A percentile compares a stretch with the other conserved stretches of the same genome.
Evolutionary conservation across 768 basidiomycete genomes (phyloP).

Genomic region (Podaxis sp.): DNA sequence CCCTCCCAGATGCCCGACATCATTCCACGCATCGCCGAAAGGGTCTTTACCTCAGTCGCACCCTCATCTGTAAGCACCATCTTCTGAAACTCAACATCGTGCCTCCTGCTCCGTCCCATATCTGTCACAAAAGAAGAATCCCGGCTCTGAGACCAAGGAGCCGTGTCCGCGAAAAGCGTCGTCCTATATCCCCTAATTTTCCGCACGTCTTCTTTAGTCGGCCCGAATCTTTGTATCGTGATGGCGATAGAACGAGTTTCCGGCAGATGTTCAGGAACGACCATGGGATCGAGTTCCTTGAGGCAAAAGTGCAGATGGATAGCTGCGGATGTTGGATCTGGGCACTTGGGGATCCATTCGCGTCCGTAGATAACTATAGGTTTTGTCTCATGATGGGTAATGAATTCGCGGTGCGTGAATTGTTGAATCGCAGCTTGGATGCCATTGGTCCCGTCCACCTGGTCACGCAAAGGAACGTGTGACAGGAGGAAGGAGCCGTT

Average conservation of each 20-base stretch:
- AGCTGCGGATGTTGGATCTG: constrained; percentile 42
- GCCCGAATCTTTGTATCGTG: constrained; percentile 45
- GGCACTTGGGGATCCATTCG: constrained; percentile 24
- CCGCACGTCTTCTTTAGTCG: constrained; percentile 54
- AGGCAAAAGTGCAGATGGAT: constrained; percentile 55
- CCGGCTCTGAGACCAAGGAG: constrained; percentile 26
- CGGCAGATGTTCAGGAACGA: constrained; percentile 51
- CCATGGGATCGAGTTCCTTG: constrained; percentile 43
- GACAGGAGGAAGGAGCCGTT: background rate
- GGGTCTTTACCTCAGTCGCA: background rate
- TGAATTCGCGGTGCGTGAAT: background rate
- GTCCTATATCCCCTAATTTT: constrained; percentile 42
- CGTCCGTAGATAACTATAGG: constrained; percentile 12
- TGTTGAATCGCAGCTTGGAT: background rate
- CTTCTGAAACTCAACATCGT: constrained; percentile 22
- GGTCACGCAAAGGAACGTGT: background rate
- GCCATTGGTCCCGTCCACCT: background rate
- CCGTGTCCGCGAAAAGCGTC: constrained; percentile 49
- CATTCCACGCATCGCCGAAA: constrained; percentile 37
- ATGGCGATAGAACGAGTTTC: constrained; percentile 45
- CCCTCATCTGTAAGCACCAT: constrained; percentile 13
- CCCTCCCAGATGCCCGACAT: constrained; percentile 65
- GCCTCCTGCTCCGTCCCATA: constrained; percentile 18
- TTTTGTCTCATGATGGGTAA: background rate
- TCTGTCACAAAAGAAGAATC: constrained; percentile 14